phyloP scores from a whole-genome alignment of 2,329 filamentous ascomycete species.

The Apiospora saccharicola region DNA sequence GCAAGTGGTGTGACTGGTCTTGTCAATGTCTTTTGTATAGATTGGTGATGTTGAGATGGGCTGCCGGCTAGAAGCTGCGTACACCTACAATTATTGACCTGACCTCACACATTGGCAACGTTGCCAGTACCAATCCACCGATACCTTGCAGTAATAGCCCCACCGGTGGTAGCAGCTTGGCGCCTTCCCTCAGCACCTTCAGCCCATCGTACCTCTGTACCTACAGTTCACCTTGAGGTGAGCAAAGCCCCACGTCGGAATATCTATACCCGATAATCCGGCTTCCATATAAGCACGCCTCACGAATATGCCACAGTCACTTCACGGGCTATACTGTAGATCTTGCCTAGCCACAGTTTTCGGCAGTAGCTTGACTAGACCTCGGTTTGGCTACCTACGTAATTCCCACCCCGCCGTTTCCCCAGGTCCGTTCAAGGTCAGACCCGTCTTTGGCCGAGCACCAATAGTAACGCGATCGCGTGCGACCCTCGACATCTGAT shows the following conservation, averaged over 20 bases:
- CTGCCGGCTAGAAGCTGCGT: conserved; percentile 8
- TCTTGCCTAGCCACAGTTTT: conserved; percentile 1
- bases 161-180: not conserved
- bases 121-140: conserved; percentile 18
- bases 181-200: not conserved
- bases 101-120: conserved; percentile 14
- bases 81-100: not conserved
- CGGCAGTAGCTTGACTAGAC: conserved; percentile 8
- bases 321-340: not conserved
- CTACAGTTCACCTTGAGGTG: not conserved
- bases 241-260: not conserved
- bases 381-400: conserved; percentile 19
- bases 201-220: not conserved
- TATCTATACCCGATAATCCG: conserved; percentile 1
- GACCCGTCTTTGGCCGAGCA: conserved; percentile 20
- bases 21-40: not conserved
- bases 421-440: conserved; percentile 16
- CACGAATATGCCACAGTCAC: not conserved
- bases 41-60: not conserved
- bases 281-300: not conserved
- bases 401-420: conserved; percentile 12
- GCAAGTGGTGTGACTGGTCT: not conserved
- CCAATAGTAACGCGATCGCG: conserved; percentile 19
- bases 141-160: conserved; percentile 1
- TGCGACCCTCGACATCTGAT: conserved; percentile 15